Evolutionary conservation across 306 rosid species (phyloP).

Genomic region (Quillaja saponaria): DNA sequence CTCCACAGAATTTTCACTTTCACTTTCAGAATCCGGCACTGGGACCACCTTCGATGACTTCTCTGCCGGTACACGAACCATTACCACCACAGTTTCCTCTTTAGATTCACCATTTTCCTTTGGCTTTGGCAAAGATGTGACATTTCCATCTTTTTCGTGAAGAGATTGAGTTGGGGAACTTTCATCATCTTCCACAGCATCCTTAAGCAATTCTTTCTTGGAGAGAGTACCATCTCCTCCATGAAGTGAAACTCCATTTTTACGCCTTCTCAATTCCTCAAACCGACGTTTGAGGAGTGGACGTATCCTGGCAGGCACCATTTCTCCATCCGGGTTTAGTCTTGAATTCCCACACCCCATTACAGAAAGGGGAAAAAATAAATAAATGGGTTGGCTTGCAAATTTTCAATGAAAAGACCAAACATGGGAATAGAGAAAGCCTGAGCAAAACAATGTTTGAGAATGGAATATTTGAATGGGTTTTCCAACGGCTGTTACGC

Average conservation of each 20-base stretch:
- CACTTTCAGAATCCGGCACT: neutral
- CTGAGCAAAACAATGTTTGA: constrained; percentile 6
- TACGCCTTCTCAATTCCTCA: constrained; percentile 40
- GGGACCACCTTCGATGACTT: constrained; percentile 36
- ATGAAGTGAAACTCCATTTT: constrained; percentile 1
- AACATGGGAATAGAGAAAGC: constrained; percentile 11
- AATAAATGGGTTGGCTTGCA: neutral
- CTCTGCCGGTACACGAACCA: neutral
- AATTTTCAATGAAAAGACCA: constrained; percentile 11
- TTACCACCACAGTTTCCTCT: neutral
- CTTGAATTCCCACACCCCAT: constrained; percentile 70
- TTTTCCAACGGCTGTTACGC: constrained; percentile 20
- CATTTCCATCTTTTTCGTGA: constrained; percentile 1
- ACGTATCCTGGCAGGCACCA: constrained; percentile 34
- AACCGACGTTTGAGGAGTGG: constrained; percentile 27
- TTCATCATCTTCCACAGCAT: constrained; percentile 24
- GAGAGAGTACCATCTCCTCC: constrained; percentile 36
- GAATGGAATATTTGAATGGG: constrained; percentile 18
- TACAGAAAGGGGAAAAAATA: constrained; percentile 12
- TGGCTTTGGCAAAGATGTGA: constrained; percentile 3
- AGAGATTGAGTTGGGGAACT: constrained; percentile 19
- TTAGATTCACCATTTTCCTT: constrained; percentile 10
- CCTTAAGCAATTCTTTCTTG: constrained; percentile 47
- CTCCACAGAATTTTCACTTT: neutral
- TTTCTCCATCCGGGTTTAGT: constrained; percentile 37